These are phyloP conservation scores for Psilocybe tampanensis DNA, from an alignment of 768 basidiomycete species.

Conservation along the genomic window DNA sequence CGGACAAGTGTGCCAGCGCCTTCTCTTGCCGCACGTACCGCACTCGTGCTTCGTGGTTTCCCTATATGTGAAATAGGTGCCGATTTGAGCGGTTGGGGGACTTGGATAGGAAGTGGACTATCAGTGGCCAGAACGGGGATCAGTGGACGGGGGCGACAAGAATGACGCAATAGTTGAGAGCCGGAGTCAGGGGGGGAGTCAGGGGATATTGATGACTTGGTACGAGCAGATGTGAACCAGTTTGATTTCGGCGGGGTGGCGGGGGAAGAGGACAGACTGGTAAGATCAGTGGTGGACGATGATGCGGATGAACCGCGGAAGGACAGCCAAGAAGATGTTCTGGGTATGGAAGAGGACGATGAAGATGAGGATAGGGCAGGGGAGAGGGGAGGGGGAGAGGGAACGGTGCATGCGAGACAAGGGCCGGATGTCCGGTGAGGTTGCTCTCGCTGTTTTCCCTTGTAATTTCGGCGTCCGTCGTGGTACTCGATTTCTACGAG, in stretches of 20 bases:
- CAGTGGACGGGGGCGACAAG: constrained; percentile 36
- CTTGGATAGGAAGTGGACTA: constrained; percentile 28
- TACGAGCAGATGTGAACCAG: constrained; percentile 27
- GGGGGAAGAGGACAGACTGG: constrained; percentile 38
- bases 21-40: constrained; percentile 20
- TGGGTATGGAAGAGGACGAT: constrained; percentile 26
- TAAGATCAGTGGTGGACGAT: constrained; percentile 35
- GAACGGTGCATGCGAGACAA: constrained; percentile 21
- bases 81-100: constrained; percentile 12
- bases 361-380: constrained; percentile 22
- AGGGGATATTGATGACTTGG: constrained; percentile 20
- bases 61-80: constrained; percentile 21
- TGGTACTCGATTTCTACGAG: constrained; percentile 46
- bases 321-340: constrained; percentile 33
- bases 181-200: constrained; percentile 11
- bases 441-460: constrained; percentile 34
- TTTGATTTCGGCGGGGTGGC: constrained; percentile 27
- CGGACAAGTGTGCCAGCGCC: constrained; percentile 24
- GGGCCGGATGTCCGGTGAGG: constrained; percentile 16
- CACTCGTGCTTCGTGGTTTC: constrained; percentile 23
- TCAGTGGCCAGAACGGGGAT: constrained; percentile 39
- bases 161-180: constrained; percentile 26
- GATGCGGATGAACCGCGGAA: constrained; percentile 29
- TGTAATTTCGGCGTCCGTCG: constrained; percentile 36
- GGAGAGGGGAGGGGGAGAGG: constrained; percentile 24